Evolutionary conservation across 768 basidiomycete genomes (phyloP), one percentile per base, ranked within the genome.

Genomic region (Tephrocybe sp.): DNA sequence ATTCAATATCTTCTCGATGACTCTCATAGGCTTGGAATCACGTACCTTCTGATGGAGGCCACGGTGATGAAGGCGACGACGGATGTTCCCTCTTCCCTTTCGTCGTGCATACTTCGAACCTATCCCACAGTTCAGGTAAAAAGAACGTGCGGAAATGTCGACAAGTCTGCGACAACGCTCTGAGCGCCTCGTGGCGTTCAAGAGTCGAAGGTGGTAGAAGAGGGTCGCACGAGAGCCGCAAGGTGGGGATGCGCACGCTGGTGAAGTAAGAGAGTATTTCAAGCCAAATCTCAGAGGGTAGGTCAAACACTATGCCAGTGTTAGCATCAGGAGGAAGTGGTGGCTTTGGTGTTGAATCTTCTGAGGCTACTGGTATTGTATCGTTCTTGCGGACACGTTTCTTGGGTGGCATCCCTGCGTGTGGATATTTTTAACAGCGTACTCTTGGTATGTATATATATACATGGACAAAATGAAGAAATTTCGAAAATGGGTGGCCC

Each of bases 101-200:
- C 2, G 45, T 53, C 3, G 61, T 62, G 50, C 68, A 71, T 0
- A 62, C 65, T 37, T 71, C 65, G 23, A 72, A 55, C 9, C 63
- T 53, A 41, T 68, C 61, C 68, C 67, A 73, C 0, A 66, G 44
- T 39, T 67, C 45, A 1, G 65, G 65, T 3, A 68, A 56, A 39
- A 70, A 71, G 0, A 65, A 42, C 1, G 45, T 33, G 9, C 71
- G 60, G 39, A 68, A 65, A 0, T 54, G 40, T 18, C 49, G 55
- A 48, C 68, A 69, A 0, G 69, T 69, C 48, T 72, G 72, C 0
- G 72, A 72, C 5, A 72, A 62, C 4, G 67, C 62, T 1, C 69
- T 62, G 12, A 72, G 58, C 10, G 53, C 56, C 25, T 68, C 60
- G n/a, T 60, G 58, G 21, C 68, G 65, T 25, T 59, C 62, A 23